Conservation (phyloP, 768 basidiomycete species). For the Cantharellus anzutake region DNA sequence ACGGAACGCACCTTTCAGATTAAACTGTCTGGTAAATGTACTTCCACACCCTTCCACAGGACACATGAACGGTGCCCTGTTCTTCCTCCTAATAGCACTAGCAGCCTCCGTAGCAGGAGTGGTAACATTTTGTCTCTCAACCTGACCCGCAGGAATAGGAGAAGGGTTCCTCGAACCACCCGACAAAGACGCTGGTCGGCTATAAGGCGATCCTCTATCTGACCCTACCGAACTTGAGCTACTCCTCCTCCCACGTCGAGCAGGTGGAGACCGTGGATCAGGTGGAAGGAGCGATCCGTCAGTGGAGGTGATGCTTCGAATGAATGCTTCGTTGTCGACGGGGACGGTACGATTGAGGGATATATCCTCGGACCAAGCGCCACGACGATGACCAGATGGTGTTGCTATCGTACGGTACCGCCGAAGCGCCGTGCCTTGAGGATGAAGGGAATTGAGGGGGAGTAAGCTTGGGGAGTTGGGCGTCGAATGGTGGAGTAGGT, state of each 20-base stretch:
- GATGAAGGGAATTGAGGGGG: slow-evolving; percentile 14
- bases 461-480: slow-evolving; percentile 5
- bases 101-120: slow-evolving; percentile 80
- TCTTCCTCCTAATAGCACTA: slow-evolving; percentile 66
- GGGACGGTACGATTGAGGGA: neutral
- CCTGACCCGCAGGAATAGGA: slow-evolving; percentile 7
- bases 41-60: slow-evolving; percentile 69
- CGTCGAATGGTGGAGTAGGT: neutral
- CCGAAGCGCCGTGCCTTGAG: slow-evolving; percentile 26
- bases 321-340: neutral
- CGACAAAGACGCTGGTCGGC: slow-evolving; percentile 5
- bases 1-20: slow-evolving; percentile 47
- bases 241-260: neutral
- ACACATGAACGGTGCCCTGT: slow-evolving; percentile 72
- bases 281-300: slow-evolving; percentile 9
- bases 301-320: slow-evolving; percentile 8
- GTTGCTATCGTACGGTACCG: slow-evolving; percentile 32
- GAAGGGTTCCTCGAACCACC: slow-evolving; percentile 3
- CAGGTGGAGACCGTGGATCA: slow-evolving; percentile 4
- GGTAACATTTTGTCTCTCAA: slow-evolving; percentile 70
- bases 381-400: slow-evolving; percentile 25
- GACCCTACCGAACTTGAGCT: neutral
- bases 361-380: slow-evolving; percentile 46
- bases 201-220: slow-evolving; percentile 5
- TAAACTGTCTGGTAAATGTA: slow-evolving; percentile 85